These are phyloP conservation scores for Pseudevernia furfuracea DNA, from an alignment of 495 filamentous ascomycete genomes.

Conservation along the genomic window DNA sequence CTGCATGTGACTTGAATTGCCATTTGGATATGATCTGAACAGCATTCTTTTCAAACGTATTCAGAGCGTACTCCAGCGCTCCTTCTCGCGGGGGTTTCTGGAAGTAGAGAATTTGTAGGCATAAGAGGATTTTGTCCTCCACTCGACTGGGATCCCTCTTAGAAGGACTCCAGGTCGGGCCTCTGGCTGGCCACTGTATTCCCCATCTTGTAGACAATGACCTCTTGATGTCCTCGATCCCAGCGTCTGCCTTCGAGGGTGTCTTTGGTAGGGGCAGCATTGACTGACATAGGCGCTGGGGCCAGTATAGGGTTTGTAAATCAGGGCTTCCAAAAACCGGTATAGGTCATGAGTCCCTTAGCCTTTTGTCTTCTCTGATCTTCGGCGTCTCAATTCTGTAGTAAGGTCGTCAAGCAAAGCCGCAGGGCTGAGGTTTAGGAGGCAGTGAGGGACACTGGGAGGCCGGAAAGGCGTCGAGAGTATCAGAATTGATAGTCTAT, in stretches of 20 bases:
- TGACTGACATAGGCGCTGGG: conserved; percentile 2
- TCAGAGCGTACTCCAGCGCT: conserved; percentile 17
- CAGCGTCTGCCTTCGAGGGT: conserved; percentile 23
- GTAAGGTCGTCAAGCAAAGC: not conserved
- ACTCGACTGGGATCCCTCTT: not conserved
- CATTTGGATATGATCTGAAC: conserved; percentile 16
- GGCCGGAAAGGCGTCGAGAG: not conserved
- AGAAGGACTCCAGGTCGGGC: conserved; percentile 18
- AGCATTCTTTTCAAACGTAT: conserved; percentile 22
- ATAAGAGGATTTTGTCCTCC: conserved; percentile 18
- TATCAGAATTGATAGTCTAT: not conserved
- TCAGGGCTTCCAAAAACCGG: not conserved
- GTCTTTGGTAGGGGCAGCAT: conserved; percentile 17
- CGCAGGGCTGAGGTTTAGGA: not conserved
- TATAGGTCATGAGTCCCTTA: not conserved
- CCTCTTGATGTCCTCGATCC: conserved; percentile 18
- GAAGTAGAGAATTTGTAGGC: conserved; percentile 21
- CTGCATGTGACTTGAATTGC: conserved; percentile 23
- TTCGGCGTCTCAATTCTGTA: not conserved
- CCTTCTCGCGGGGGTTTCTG: not conserved
- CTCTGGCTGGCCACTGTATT: conserved; percentile 14
- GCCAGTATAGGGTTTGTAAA: not conserved
- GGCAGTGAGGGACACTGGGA: not conserved
- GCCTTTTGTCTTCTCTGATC: not conserved
- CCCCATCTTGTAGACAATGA: conserved; percentile 24